phyloP scores from a whole-genome alignment of 2,329 filamentous ascomycete genomes.

The Alternaria tenuissima region DNA sequence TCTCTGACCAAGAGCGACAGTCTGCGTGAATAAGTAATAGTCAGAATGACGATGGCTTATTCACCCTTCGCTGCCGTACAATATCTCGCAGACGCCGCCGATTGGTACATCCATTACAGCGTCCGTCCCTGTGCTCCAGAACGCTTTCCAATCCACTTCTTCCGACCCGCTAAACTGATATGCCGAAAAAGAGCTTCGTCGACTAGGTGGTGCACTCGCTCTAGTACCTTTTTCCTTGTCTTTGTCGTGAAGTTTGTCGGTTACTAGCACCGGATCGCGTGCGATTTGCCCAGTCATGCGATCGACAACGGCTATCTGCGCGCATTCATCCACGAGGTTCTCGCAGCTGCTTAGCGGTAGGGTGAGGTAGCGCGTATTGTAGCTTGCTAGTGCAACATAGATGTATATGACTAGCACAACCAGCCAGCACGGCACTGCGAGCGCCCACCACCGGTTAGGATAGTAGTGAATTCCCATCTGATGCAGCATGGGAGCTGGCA shows the following conservation, averaged over 20 bases:
- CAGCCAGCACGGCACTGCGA: conserved; percentile 89
- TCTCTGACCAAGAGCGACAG: not conserved
- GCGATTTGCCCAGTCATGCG: conserved; percentile 66
- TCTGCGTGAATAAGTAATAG: conserved; percentile 15
- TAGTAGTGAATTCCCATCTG: conserved; percentile 96
- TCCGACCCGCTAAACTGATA: conserved; percentile 51
- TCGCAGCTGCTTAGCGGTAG: conserved; percentile 80
- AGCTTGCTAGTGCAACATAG: conserved; percentile 88
- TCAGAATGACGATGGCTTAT: conserved; percentile 25
- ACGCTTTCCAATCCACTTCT: conserved; percentile 74
- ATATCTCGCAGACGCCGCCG: conserved; percentile 90
- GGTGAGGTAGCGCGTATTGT: conserved; percentile 90
- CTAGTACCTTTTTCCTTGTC: conserved; percentile 52
- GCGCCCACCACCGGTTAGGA: conserved; percentile 95
- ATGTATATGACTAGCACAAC: conserved; percentile 91
- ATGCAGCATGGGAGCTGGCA: conserved; percentile 90
- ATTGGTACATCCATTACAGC: conserved; percentile 97
- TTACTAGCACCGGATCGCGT: conserved; percentile 38
- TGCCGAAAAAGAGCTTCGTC: conserved; percentile 39
- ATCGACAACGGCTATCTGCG: conserved; percentile 84
- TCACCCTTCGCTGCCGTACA: conserved; percentile 73
- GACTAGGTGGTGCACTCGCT: conserved; percentile 50
- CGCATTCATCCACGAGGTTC: conserved; percentile 90
- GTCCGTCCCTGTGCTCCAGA: conserved; percentile 94
- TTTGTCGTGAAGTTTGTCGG: conserved; percentile 27